A percentile compares a stretch with the other conserved stretches of the same genome.
phyloP scores from a whole-genome alignment of 768 basidiomycete genomes.

The Collybia sp. region DNA sequence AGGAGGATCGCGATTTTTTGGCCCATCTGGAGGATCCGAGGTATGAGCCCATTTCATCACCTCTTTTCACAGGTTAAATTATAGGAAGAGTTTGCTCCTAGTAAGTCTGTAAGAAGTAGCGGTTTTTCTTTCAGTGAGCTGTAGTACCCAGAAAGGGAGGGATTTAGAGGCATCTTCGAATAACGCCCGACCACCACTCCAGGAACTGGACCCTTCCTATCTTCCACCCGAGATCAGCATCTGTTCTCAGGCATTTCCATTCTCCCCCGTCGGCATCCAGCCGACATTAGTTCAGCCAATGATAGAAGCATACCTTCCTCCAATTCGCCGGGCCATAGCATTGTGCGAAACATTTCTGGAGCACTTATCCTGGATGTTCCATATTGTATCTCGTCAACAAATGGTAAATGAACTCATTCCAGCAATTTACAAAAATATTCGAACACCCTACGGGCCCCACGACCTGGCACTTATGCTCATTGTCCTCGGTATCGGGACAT shows the following conservation, averaged over 20 bases:
- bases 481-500: slow-evolving; percentile 41
- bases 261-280: slow-evolving; percentile 32
- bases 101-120: slow-evolving; percentile 21
- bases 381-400: slow-evolving; percentile 40
- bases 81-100: slow-evolving; percentile 34
- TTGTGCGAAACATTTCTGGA: slow-evolving; percentile 45
- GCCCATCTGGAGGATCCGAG: slow-evolving; percentile 45
- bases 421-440: slow-evolving; percentile 33
- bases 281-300: slow-evolving; percentile 26
- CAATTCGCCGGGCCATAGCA: slow-evolving; percentile 32
- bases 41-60: slow-evolving; percentile 20
- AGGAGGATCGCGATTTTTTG: slow-evolving; percentile 38
- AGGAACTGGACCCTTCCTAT: slow-evolving; percentile 39
- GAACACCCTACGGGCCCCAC: slow-evolving; percentile 39
- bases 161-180: slow-evolving; percentile 13
- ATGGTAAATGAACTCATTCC: slow-evolving; percentile 42
- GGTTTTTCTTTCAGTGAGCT: too few species aligned
- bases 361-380: slow-evolving; percentile 47
- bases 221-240: slow-evolving; percentile 38
- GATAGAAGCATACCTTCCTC: slow-evolving; percentile 43
- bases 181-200: slow-evolving; percentile 14
- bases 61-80: slow-evolving; percentile 6
- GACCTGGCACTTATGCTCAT: slow-evolving; percentile 45
- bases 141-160: slow-evolving; percentile 15
- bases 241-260: slow-evolving; percentile 41